Conservation (phyloP, 352 stramenopile species). For the Phytophthora colocasiae region DNA sequence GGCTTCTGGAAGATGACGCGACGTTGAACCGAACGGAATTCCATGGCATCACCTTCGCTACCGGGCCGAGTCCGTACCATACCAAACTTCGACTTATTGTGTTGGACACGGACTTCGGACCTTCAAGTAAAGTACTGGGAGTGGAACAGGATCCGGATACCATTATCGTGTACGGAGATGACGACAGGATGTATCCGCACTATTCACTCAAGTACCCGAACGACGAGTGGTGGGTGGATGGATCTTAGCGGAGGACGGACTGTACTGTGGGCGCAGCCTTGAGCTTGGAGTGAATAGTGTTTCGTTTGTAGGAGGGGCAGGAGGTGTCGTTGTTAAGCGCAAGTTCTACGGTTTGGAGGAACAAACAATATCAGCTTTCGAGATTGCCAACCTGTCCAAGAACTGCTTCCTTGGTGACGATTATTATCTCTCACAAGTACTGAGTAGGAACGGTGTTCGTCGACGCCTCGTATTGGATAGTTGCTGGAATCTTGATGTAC, state of each 20-base stretch:
- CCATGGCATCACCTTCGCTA: slow-evolving; percentile 43
- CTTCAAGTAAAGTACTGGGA: slow-evolving; percentile 60
- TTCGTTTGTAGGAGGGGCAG: slow-evolving; percentile 62
- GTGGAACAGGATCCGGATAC: slow-evolving; percentile 65
- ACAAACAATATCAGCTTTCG: slow-evolving; percentile 44
- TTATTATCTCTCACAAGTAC: slow-evolving; percentile 60
- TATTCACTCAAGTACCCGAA: slow-evolving; percentile 55
- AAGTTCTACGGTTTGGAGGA: slow-evolving; percentile 52
- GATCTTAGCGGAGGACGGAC: slow-evolving; percentile 53
- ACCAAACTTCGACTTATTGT: slow-evolving; percentile 44
- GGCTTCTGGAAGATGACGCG: slow-evolving; percentile 36
- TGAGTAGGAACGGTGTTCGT: slow-evolving; percentile 46
- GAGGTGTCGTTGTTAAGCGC: slow-evolving; percentile 53
- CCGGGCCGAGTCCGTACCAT: slow-evolving; percentile 44
- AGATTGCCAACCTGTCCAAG: slow-evolving; percentile 55
- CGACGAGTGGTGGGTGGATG: slow-evolving; percentile 57
- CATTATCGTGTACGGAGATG: slow-evolving; percentile 67
- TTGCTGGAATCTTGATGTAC: slow-evolving; percentile 52
- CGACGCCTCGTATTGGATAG: slow-evolving; percentile 58
- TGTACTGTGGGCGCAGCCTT: slow-evolving; percentile 63
- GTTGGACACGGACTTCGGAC: slow-evolving; percentile 65
- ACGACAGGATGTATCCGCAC: slow-evolving; percentile 56
- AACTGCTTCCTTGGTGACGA: slow-evolving; percentile 60
- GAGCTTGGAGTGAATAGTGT: slow-evolving; percentile 57
- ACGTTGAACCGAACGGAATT: slow-evolving; percentile 36